Evolutionary conservation across 2,329 filamentous ascomycete species (phyloP).

Genomic region (Alternaria sp.): DNA sequence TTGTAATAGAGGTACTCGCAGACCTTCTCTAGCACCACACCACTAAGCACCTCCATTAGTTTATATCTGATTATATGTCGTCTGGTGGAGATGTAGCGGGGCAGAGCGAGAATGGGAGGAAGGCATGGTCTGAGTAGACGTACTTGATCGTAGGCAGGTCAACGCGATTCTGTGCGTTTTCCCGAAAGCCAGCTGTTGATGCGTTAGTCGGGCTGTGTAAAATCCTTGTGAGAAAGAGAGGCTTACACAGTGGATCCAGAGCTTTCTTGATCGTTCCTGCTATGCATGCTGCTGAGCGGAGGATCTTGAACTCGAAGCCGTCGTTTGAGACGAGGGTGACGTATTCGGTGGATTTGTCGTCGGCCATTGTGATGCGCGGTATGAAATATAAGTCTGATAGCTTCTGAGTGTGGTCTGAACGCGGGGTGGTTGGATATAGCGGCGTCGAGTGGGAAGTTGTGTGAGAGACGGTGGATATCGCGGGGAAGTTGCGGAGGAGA

Average conservation of each 20-base stretch:
- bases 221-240: not conserved
- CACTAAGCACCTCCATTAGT: constrained; percentile 55
- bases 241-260: constrained; percentile 71
- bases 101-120: not conserved
- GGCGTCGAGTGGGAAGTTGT: not conserved
- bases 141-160: constrained; percentile 78
- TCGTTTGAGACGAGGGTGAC: constrained; percentile 79
- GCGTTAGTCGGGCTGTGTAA: not conserved
- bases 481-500: constrained; percentile 14
- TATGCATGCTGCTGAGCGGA: constrained; percentile 72
- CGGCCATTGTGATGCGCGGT: constrained; percentile 25
- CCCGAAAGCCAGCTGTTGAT: constrained; percentile 65
- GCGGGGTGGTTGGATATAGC: not conserved
- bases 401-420: not conserved
- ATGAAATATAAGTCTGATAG: not conserved
- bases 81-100: too few species aligned
- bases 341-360: constrained; percentile 63
- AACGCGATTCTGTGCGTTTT: constrained; percentile 69
- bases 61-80: not conserved
- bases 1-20: constrained; percentile 86
- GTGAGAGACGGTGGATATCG: not conserved
- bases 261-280: constrained; percentile 77
- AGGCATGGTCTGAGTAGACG: constrained; percentile 8
- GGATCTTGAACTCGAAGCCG: constrained; percentile 77
- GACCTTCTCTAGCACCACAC: constrained; percentile 77